phyloP scores from a whole-genome alignment of 305 asterid genomes.

The Striga hermonthica region DNA sequence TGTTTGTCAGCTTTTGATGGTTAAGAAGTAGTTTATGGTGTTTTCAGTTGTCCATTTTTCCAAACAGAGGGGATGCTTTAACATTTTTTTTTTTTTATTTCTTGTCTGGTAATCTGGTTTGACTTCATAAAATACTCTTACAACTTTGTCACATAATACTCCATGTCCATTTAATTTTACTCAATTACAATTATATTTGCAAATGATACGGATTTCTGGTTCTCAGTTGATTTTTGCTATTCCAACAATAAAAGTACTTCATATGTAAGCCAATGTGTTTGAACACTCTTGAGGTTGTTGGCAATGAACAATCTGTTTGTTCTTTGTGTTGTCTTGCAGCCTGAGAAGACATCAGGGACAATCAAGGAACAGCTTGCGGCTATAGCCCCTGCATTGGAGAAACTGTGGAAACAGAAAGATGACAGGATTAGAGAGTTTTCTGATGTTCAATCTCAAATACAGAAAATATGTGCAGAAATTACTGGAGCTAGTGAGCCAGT shows the following conservation, averaged over 20 bases:
- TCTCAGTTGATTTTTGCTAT: background rate
- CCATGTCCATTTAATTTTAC: background rate
- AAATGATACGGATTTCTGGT: background rate
- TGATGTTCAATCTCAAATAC: constrained; percentile 85
- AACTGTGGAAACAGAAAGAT: constrained; percentile 80
- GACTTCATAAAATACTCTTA: background rate
- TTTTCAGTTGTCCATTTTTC: too few relatives aligned
- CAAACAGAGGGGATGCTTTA: background rate
- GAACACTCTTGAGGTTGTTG: too few relatives aligned
- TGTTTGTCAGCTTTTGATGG: background rate
- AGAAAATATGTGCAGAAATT: constrained; percentile 73
- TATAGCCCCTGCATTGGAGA: constrained; percentile 83
- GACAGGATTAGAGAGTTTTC: constrained; percentile 75
- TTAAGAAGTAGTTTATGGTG: too few relatives aligned
- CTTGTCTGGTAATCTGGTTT: background rate
- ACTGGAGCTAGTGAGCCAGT: constrained; percentile 58
- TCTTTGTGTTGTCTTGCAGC: constrained; percentile 44
- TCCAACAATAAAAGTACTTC: background rate
- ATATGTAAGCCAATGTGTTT: background rate
- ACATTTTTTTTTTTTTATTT: background rate
- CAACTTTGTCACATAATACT: background rate
- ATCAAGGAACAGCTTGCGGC: constrained; percentile 94
- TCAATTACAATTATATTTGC: background rate
- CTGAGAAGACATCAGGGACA: constrained; percentile 85
- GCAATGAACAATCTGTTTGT: background rate